phyloP scores from a whole-genome alignment of 805 yeast genomes.

The Isabelozyma rhagii region DNA sequence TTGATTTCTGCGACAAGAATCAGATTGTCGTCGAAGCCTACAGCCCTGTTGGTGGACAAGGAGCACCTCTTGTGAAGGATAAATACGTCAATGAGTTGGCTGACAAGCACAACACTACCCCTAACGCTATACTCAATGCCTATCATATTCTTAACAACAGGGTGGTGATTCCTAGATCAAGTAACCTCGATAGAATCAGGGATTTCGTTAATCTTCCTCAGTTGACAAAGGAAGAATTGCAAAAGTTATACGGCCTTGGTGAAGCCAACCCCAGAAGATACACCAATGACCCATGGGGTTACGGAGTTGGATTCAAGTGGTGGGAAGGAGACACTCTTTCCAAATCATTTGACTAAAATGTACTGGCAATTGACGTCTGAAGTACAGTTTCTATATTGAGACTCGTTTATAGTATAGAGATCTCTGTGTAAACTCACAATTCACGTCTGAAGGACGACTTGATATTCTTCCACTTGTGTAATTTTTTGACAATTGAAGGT shows the following conservation, averaged over 20 bases:
- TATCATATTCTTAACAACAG: conserved; percentile 58
- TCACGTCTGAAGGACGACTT: no score
- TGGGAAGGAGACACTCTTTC: conserved; percentile 29
- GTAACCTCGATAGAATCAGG: conserved; percentile 52
- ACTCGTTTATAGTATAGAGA: neutral
- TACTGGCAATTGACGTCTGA: neutral
- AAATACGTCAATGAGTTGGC: conserved; percentile 53
- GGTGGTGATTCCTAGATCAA: conserved; percentile 61
- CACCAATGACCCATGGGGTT: conserved; percentile 33
- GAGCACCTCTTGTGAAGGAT: conserved; percentile 60
- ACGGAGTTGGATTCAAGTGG: conserved; percentile 33
- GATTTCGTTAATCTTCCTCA: conserved; percentile 27
- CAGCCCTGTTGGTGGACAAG: conserved; percentile 62
- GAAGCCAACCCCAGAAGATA: conserved; percentile 28
- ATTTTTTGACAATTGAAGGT: no score
- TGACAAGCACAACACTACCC: conserved; percentile 47
- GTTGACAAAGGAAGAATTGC: conserved; percentile 28
- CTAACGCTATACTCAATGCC: conserved; percentile 58
- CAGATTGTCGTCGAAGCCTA: conserved; percentile 49
- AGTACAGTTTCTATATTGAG: no score
- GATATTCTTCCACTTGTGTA: no score
- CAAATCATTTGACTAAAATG: neutral
- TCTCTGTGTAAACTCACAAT: no score
- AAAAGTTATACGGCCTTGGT: conserved; percentile 15
- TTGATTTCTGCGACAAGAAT: conserved; percentile 32